Evolutionary conservation across 2,329 filamentous ascomycete species (phyloP), one percentile per base, ranked within the genome.

Genomic region (Dissoconium aciculare): DNA sequence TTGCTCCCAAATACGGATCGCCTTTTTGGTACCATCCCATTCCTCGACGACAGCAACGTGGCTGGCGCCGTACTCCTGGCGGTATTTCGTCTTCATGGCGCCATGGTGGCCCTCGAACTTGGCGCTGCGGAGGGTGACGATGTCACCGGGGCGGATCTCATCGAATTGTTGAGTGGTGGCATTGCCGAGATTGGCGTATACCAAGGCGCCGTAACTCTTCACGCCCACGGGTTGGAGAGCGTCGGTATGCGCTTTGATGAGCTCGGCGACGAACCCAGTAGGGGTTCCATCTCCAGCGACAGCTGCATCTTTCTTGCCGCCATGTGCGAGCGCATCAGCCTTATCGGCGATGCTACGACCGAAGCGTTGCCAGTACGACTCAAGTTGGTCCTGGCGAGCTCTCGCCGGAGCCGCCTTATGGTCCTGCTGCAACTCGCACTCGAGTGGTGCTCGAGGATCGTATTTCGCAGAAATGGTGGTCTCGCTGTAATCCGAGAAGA

Each of bases 11-110:
- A 78, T 85, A 15, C 85, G 65, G 15, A 98, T 78, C 66, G 95
- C 94, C 68, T 93, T 93, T 70, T 94, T 93, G 24, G 83, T 92
- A 3, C 89, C 89, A 54, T 98, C 89, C 89, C 89, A 98, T 54
- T 98, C 89, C 6, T 83, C 71, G 3, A 98, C 87, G 2, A 98
- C 63, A 2, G 71, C 89, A 0, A 95, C 87, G 49, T 98, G 89
- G 40, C 87, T 69, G 5, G 37, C 21, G 1, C 47, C 50, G 1
- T 94, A 81, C 44, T 98, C 89, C 31, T 73, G 63, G 28, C 67
- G 76, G 55, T 98, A 98, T 55, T 94, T 95, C 42, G 81, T 78
- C 52, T 95, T 85, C 79, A 98, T 85, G 4, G 84, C 71, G 1
- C 89, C 89, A 19, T 48, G 44, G 44, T 87, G 82, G 36, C 89